Base-by-base conservation (phyloP, 2,329 filamentous ascomycete genomes). In the Chaetomium sp. region DNA sequence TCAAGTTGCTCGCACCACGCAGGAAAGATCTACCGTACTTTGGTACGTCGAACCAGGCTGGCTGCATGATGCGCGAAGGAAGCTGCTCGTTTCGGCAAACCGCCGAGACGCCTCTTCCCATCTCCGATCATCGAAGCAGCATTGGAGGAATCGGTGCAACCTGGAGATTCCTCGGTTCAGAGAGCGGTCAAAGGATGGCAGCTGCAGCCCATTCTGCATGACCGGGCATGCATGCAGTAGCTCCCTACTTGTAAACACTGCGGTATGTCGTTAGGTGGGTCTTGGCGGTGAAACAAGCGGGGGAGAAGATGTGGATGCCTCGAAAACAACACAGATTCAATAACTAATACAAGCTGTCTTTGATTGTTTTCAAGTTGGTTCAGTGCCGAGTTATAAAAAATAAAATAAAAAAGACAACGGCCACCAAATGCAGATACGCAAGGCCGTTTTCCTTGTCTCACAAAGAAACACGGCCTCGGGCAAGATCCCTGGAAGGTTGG, bases 1-100 rank as follows among this genome's bases (percentile, higher is more conserved):
- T 60, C 58, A 29, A 19, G 9, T 25, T 29, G n/a, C 23, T n/a
- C 33, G 21, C 50, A 35, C 31, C 23, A 45, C 33, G 33, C 58
- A 58, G 38, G 29, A 21, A 38, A 47, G 42, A 47, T 47, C 42
- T 21, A 4, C 42, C 42, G 1, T 21, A 29, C 25, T 25, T 19
- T 21, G 51, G 21, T 12, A 42, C 35, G 42, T 6, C 25, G 38
- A 33, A 33, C 38, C 56, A 49, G 56, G 57, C 33, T 60, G 58
- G 53, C 38, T 65, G 68, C 66, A 68, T 69, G 61, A 65, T 59
- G 57, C 57, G 60, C 62, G 53, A 60, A 49, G 58, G 47, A 31
- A 57, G 21, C 35, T 38, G 56, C 47, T 62, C 57, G 62, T 67
- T 67, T 66, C 63, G 64, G 65, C 58, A 57, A 42, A 63, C 66